Percentiles rank a stretch among this genome's conserved stretches.
phyloP scores from a whole-genome alignment of 2,329 filamentous ascomycete genomes.

The Rachicladosporium sp. region DNA sequence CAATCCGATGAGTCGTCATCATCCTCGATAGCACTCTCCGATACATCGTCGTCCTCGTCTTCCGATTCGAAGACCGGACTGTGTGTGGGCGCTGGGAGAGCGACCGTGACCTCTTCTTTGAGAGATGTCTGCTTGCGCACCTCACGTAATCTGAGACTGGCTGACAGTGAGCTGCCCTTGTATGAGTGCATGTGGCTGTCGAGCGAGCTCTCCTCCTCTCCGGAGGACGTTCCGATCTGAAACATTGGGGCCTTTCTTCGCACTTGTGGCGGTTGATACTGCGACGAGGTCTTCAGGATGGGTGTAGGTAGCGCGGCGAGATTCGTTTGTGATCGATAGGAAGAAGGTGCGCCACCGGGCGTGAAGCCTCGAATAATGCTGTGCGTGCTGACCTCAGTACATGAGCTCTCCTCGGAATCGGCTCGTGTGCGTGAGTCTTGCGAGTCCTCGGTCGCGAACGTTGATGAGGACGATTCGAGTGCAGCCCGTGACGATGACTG shows the following conservation, averaged over 20 bases:
- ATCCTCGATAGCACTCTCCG: constrained; percentile 67
- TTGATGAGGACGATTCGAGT: constrained; percentile 37
- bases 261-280: constrained; percentile 20
- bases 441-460: constrained; percentile 32
- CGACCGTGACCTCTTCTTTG: constrained; percentile 59
- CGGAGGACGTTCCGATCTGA: constrained; percentile 64
- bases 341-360: constrained; percentile 59
- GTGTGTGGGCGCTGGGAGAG: constrained; percentile 38
- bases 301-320: constrained; percentile 42
- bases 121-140: constrained; percentile 71
- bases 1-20: constrained; percentile 35
- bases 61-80: constrained; percentile 49
- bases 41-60: constrained; percentile 48
- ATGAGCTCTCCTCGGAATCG: constrained; percentile 48
- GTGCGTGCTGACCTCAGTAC: constrained; percentile 47
- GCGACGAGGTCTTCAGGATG: constrained; percentile 44
- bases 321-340: constrained; percentile 49
- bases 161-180: constrained; percentile 42
- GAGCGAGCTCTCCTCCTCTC: constrained; percentile 70
- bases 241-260: constrained; percentile 60
- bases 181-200: constrained; percentile 46
- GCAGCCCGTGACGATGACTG: constrained; percentile 1
- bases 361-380: constrained; percentile 81
- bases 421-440: constrained; percentile 10
- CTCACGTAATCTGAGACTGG: constrained; percentile 38